Evolutionary conservation across 257 asterid genomes (phyloP), one percentile per base, ranked within the genome.

Genomic region (Gardenia jasminoides): DNA sequence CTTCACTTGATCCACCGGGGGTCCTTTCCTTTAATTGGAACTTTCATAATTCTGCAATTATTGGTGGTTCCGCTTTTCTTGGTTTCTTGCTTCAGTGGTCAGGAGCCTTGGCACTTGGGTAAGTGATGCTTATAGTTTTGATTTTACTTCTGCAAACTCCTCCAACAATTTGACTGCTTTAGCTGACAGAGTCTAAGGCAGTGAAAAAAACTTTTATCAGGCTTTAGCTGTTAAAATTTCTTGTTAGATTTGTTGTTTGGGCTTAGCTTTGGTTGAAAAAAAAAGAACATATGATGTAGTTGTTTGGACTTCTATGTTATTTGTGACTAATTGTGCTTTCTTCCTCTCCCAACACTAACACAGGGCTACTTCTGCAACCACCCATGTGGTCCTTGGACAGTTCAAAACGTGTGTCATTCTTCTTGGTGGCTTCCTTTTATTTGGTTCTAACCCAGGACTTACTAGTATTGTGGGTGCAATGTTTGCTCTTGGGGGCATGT

Each of bases 41-140:
- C 83, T 59, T 80, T 36, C 82, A 85, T 72, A 95, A 91, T 83
- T 85, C 89, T 70, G 66, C 92, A 48, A 86, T 76, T 52, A 92
- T 95, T 75, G 91, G 93, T 65, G 91, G 86, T 68, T 93, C 99
- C 0, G 99, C 99, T 56, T 76, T 95, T 82, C 96, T 95, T 24
- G 99, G 98, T 48, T 95, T 95, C 91, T 87, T 95, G 90, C 99
- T 95, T 82, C 98, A 95, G 79, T 93, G 98, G 97, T 95, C 99
- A 10, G 98, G 99, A 79, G 99, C 99, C 80, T 89, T 95, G 68
- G 99, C 99, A 80, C 97, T 95, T 22, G 98, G 99, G 99, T 93
- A 85, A 33, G 91, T 81, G 47, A 58, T 43, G 78, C 77, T 67
- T 68, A 62, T 20, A 20, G 6, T 24, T 59, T 52, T 72, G 17